These are phyloP conservation scores for Monilinia fructigena DNA, from an alignment of 2,329 filamentous ascomycete species.

Conservation along the genomic window DNA sequence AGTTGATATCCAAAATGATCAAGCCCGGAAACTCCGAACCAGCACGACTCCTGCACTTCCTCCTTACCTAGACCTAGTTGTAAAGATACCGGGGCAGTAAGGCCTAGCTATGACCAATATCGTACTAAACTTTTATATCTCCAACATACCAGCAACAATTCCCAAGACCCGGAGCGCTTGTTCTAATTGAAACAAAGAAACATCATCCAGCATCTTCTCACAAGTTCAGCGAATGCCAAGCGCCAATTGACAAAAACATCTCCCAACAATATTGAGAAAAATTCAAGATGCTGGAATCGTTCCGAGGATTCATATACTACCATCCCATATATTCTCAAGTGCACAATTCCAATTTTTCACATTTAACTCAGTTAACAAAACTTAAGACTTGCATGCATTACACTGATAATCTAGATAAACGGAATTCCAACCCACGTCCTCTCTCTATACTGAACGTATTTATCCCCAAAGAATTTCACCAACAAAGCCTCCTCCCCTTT, in stretches of 20 bases:
- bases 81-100: not conserved
- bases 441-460: slow-evolving; percentile 73
- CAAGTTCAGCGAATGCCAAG: not conserved
- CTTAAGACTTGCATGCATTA: slow-evolving; percentile 6
- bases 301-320: not conserved
- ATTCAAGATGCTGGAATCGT: not conserved
- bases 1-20: not conserved
- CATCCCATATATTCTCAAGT: not conserved
- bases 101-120: not conserved
- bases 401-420: slow-evolving; percentile 53
- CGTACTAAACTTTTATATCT: not conserved
- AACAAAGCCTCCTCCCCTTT: slow-evolving; percentile 75
- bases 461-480: slow-evolving; percentile 76
- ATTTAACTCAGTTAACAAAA: not conserved
- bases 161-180: too few species aligned
- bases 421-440: slow-evolving; percentile 78
- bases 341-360: not conserved
- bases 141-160: not conserved
- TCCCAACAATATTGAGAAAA: not conserved
- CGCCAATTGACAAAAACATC: not conserved
- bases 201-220: not conserved
- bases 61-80: not conserved
- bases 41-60: too few species aligned
- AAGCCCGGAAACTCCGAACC: not conserved
- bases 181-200: not conserved